A percentile compares a stretch with the other conserved stretches of the same genome.
Evolutionary conservation across 2,329 filamentous ascomycete genomes (phyloP).

Genomic region (Clathrospora elynae): DNA sequence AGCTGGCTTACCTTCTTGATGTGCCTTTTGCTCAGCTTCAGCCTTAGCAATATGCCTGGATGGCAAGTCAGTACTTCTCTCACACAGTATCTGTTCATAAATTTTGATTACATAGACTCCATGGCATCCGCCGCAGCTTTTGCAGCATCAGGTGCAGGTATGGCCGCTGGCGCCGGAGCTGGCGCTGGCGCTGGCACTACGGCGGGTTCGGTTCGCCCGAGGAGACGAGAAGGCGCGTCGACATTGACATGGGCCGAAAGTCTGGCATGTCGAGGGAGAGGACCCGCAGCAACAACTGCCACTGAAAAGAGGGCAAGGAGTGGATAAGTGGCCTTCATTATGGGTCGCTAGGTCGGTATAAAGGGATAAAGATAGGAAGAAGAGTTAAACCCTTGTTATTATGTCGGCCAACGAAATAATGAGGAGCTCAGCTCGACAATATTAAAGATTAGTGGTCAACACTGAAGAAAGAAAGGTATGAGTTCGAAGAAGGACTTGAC

Average conservation of each 20-base stretch:
- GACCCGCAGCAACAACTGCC: slow-evolving; percentile 26
- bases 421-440: slow-evolving; percentile 30
- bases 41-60: slow-evolving; percentile 26
- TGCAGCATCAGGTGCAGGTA: slow-evolving; percentile 8
- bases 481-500: slow-evolving; percentile 13
- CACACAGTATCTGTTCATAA: slow-evolving; percentile 7
- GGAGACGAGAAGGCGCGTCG: slow-evolving; percentile 11
- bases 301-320: slow-evolving; percentile 29
- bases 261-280: slow-evolving; percentile 18
- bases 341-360: slow-evolving; percentile 5
- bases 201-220: slow-evolving; percentile 19
- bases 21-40: slow-evolving; percentile 23
- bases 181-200: slow-evolving; percentile 15
- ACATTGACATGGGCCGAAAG: slow-evolving; percentile 7
- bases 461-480: slow-evolving; percentile 24
- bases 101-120: slow-evolving; percentile 13
- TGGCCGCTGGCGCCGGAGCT: slow-evolving; percentile 8
- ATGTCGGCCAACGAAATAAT: slow-evolving; percentile 19
- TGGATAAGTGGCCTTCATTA: slow-evolving; percentile 36
- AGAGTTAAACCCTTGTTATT: slow-evolving; percentile 7
- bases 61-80: slow-evolving; percentile 13
- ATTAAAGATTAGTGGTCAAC: slow-evolving; percentile 33
- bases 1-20: slow-evolving; percentile 24
- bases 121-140: slow-evolving; percentile 15
- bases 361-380: slow-evolving; percentile 5